phyloP scores from a whole-genome alignment of 345 rosid genomes.

The Raphanus sativus region DNA sequence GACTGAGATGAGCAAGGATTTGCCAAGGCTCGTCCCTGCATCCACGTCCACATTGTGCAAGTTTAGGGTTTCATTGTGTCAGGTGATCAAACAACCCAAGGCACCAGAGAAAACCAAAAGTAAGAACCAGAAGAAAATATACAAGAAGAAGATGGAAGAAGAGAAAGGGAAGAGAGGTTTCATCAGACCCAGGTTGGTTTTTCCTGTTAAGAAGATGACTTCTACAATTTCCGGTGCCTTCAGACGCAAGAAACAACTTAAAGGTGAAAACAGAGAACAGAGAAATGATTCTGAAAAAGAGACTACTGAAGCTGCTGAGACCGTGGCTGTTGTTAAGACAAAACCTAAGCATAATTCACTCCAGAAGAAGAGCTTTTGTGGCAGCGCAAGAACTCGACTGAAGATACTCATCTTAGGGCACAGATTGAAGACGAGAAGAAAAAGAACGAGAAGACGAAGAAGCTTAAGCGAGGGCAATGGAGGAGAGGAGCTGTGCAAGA shows the following conservation, averaged over 20 bases:
- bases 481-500: conserved; percentile 60
- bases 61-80: conserved; percentile 23
- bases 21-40: background rate
- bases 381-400: conserved; percentile 11
- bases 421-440: conserved; percentile 35
- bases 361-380: conserved; percentile 8
- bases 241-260: conserved; percentile 14
- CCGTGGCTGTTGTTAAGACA: background rate
- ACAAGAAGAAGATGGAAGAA: conserved; percentile 7
- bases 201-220: conserved; percentile 33
- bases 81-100: conserved; percentile 36
- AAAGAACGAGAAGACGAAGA: background rate
- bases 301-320: background rate
- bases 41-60: conserved; percentile 8
- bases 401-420: conserved; percentile 28
- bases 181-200: background rate
- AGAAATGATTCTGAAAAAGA: conserved; percentile 10
- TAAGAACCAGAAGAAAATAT: background rate
- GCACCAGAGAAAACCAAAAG: conserved; percentile 30
- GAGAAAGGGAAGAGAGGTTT: conserved; percentile 5
- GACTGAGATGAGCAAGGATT: background rate
- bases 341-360: background rate
- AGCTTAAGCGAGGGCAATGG: background rate
- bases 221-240: conserved; percentile 38
- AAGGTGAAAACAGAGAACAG: conserved; percentile 8